Conservation (phyloP, 192 early-diverging fungal species). For the Jimgerdemannia lactiflua region DNA sequence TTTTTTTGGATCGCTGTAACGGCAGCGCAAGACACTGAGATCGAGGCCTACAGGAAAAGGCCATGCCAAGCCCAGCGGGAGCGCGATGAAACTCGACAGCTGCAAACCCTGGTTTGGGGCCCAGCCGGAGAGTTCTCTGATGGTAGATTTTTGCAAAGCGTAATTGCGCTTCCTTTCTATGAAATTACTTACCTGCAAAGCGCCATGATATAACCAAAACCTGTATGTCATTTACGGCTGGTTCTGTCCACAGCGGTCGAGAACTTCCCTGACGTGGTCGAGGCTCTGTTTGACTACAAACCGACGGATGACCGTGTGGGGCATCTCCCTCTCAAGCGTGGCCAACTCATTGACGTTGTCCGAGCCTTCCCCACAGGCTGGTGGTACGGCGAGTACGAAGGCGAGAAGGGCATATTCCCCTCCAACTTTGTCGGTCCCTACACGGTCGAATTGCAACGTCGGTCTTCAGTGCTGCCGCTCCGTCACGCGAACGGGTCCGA, state of each 20-base stretch:
- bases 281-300: not conserved
- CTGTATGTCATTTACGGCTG: not conserved
- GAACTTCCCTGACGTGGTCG: not conserved
- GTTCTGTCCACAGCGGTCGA: not conserved
- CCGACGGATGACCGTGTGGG: too few species aligned
- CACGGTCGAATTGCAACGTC: too few species aligned
- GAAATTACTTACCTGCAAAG: too few species aligned
- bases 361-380: not conserved
- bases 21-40: not conserved
- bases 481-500: not conserved
- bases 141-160: not conserved
- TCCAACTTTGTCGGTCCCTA: not conserved
- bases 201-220: too few species aligned
- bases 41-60: not conserved
- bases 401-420: not conserved
- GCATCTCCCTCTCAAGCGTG: not conserved
- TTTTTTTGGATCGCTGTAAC: too few species aligned
- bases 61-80: not conserved
- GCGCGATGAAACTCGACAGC: not conserved
- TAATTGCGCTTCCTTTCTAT: not conserved
- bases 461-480: too few species aligned
- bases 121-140: not conserved
- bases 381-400: not conserved
- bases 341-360: not conserved
- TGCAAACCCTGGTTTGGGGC: not conserved